Base-by-base conservation (phyloP, 305 asterid genomes). In the Fraxinus paxiana region DNA sequence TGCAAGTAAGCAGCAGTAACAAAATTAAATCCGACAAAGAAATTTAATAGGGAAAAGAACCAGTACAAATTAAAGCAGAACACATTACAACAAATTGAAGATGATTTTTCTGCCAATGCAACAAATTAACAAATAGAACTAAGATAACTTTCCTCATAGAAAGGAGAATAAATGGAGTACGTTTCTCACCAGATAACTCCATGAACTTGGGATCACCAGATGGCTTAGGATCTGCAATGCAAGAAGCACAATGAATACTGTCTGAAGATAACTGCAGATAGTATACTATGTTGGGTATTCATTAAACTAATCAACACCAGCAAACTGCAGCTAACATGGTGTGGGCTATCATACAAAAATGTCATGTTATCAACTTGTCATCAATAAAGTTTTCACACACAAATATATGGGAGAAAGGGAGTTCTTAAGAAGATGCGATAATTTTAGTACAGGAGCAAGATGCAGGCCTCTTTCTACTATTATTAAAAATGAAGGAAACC, bases 151-250 rank as follows among this genome's bases (percentile, higher is more conserved):
- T 48, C 70, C 77, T 43, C 37, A 22, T 54, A 61, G 38, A 63
- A 72, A 82, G 59, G 75, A 73, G 70, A 69, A 84, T 70, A 82
- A 63, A 80, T 70, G 82, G 73, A 84, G 82, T 71, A 83, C 54
- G 78, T 76, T 85, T 83, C 91, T 87, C 83, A 96, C 99, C 99
- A 65, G 85, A 89, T 48, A 96, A 93, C 80, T 94, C 99, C 79
- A 79, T 74, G 86, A 88, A 88, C 88, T 93, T 96, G 83, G 96
- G 91, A 84, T 96, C 99, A 72, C 89, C 91, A 84, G 92, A 77
- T 75, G 91, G 83, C 85, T 93, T 96, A 81, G 95, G 87, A 87
- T 93, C 99, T 96, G 90, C 96, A 90, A 86, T 80, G 38, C 59
- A 79, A 83, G 82, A 80, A 80, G 77, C 43, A 79, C 34, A 86